phyloP scores from a whole-genome alignment of 2,329 filamentous ascomycete genomes.

The Stachybotrys echinatus region DNA sequence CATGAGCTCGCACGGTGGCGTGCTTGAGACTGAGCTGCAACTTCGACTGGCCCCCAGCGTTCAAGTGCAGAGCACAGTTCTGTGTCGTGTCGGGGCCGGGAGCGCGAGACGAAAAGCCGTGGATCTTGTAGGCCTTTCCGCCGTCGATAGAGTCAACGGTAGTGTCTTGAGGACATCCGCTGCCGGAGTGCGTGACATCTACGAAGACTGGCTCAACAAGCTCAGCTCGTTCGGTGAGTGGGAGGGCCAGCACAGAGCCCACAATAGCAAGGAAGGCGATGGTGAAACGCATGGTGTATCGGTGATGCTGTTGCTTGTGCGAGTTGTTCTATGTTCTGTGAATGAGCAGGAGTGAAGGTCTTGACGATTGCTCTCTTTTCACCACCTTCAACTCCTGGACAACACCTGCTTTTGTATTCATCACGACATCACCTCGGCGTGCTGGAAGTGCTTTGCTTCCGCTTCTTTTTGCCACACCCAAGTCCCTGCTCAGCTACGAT shows the following conservation, averaged over 20 bases:
- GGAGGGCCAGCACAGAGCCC: background rate
- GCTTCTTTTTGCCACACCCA: background rate
- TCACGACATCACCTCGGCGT: background rate
- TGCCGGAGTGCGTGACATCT: background rate
- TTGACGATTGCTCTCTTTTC: no score
- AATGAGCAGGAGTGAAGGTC: background rate
- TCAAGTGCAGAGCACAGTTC: slow-evolving; percentile 1
- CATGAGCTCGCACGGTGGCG: background rate
- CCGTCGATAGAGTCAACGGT: background rate
- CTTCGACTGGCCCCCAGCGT: background rate
- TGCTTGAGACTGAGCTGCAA: slow-evolving; percentile 1
- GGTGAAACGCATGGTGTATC: background rate
- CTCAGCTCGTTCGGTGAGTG: background rate
- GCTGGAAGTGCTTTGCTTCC: background rate
- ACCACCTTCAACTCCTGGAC: background rate
- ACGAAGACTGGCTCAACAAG: background rate
- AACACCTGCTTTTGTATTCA: background rate
- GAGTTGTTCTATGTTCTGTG: background rate
- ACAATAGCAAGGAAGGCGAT: background rate
- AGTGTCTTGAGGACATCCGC: background rate
- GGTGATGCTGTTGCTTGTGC: background rate
- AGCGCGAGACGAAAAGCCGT: background rate
- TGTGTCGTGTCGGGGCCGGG: background rate
- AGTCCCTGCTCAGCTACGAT: background rate
- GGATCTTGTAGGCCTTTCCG: background rate